Conservation (phyloP, 1,284 basidiomycete species). For the Coniophora puteana region DNA sequence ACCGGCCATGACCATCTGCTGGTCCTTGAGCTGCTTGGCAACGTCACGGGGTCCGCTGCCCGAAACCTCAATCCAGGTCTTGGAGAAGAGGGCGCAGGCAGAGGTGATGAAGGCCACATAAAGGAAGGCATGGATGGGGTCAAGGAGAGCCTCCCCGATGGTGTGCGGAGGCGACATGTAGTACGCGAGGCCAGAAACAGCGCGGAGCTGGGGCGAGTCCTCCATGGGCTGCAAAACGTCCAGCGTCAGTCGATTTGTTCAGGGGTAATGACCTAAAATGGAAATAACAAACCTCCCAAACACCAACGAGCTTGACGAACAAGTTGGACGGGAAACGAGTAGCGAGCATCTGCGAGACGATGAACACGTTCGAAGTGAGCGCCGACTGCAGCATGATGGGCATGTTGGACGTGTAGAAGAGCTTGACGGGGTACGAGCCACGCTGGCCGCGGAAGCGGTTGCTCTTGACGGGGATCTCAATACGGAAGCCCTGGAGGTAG, state of each 20-base stretch:
- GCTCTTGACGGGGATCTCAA: slow-evolving; percentile 98
- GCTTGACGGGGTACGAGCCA: slow-evolving; percentile 94
- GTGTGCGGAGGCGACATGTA: slow-evolving; percentile 98
- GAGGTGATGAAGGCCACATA: slow-evolving; percentile 93
- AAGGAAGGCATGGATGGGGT: slow-evolving; percentile 91
- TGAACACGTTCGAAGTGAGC: slow-evolving; percentile 92
- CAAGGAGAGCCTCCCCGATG: slow-evolving; percentile 80
- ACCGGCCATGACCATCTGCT: slow-evolving; percentile 98
- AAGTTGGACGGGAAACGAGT: slow-evolving; percentile 90
- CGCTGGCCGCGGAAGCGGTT: slow-evolving; percentile 95
- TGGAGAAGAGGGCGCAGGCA: slow-evolving; percentile 96
- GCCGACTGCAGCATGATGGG: slow-evolving; percentile 99
- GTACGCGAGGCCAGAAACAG: slow-evolving; percentile 92
- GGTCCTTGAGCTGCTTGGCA: slow-evolving; percentile 98
- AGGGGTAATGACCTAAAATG: background rate
- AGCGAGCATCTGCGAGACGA: slow-evolving; percentile 95
- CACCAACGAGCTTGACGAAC: slow-evolving; percentile 86
- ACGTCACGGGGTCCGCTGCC: slow-evolving; percentile 94
- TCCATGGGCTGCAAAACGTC: slow-evolving; percentile 67
- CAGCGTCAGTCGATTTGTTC: background rate
- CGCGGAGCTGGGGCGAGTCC: slow-evolving; percentile 89
- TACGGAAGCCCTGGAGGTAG: slow-evolving; percentile 98
- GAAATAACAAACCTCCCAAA: slow-evolving; percentile 83
- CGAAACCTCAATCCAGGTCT: slow-evolving; percentile 99
- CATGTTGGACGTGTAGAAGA: slow-evolving; percentile 99